These are phyloP conservation scores for Rhytidiadelphus loreus DNA, from an alignment of 225 moss, liverwort and hornwort genomes.

Conservation along the genomic window DNA sequence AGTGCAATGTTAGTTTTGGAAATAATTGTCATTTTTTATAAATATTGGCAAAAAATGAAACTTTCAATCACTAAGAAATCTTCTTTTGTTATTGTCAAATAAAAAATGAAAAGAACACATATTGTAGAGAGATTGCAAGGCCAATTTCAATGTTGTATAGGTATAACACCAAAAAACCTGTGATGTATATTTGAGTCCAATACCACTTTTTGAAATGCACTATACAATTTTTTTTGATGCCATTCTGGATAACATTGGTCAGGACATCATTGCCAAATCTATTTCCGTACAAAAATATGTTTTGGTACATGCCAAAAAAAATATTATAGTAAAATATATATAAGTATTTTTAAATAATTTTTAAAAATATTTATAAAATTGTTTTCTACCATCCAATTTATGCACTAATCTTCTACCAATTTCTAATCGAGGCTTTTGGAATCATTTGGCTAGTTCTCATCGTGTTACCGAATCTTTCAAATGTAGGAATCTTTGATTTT, in stretches of 20 bases:
- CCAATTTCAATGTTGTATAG: accelerated
- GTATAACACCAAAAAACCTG: neutral
- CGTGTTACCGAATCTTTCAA: neutral
- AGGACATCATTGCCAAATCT: neutral
- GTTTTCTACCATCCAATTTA: too few relatives aligned
- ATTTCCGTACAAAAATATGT: too few relatives aligned
- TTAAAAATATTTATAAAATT: neutral
- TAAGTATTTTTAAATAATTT: neutral
- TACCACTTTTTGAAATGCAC: neutral
- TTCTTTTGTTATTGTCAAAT: too few relatives aligned
- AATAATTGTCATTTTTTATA: too few relatives aligned
- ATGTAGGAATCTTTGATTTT: neutral
- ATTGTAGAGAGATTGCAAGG: neutral
- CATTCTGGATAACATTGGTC: accelerated
- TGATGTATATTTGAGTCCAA: neutral
- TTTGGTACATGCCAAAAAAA: neutral
- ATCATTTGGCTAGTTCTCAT: neutral
- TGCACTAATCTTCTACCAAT: neutral
- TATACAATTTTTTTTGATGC: too few relatives aligned
- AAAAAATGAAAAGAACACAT: accelerated
- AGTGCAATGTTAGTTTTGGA: neutral
- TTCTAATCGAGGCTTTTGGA: neutral
- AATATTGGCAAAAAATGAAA: too few relatives aligned
- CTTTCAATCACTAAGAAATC: neutral
- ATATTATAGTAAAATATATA: neutral